Evolutionary conservation across 2,329 filamentous ascomycete species (phyloP).

Genomic region (Clarireedia paspali): DNA sequence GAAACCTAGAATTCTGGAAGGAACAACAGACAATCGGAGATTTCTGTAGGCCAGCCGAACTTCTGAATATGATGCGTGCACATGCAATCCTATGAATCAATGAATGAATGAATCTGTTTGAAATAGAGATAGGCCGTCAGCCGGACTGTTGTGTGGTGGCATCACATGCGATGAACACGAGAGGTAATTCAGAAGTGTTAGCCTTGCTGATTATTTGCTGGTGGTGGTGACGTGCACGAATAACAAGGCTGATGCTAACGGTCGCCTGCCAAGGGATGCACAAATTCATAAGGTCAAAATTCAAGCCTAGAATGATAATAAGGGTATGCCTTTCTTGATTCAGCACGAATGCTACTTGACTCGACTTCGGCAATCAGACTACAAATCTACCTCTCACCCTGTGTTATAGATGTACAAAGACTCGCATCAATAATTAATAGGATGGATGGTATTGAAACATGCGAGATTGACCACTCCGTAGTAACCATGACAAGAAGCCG

Average conservation of each 20-base stretch:
- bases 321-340: too few species aligned
- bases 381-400: too few species aligned
- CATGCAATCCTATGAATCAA: background rate
- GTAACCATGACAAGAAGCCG: background rate
- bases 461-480: background rate
- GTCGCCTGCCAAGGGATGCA: too few species aligned
- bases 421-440: too few species aligned
- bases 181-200: background rate
- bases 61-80: background rate
- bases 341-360: too few species aligned
- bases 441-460: too few species aligned
- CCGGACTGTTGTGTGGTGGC: background rate
- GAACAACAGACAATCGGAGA: background rate
- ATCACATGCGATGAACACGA: constrained; percentile 6
- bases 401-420: too few species aligned
- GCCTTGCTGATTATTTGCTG: background rate
- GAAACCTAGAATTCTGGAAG: background rate
- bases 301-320: too few species aligned
- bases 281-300: too few species aligned
- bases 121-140: background rate
- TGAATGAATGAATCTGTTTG: background rate
- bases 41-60: too few species aligned
- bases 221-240: background rate
- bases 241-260: background rate
- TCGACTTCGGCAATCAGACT: too few species aligned